Base-by-base conservation (phyloP, 2,329 filamentous ascomycete genomes). In the Shiraia bambusicola region DNA sequence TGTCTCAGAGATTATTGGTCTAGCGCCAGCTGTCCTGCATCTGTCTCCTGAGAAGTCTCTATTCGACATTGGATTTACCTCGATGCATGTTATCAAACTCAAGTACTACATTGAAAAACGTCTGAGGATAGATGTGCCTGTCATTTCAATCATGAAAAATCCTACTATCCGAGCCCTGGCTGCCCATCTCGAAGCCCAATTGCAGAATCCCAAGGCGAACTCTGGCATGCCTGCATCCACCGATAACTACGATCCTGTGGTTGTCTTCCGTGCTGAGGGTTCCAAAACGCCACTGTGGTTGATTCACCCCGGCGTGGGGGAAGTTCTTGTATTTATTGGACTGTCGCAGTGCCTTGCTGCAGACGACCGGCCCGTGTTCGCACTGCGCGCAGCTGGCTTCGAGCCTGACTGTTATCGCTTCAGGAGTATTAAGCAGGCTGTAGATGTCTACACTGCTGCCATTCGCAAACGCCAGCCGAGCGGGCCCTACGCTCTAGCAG, bases 401-500 rank as follows among this genome's bases (percentile, higher is more conserved):
- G 32, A 56, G 2, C 65, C 62, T 10, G 19, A 22, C 14, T 67
- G 77, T 28, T 6, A 35, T 0, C 54, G 47, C 27, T 77, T 77
- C 55, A 40, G 33, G 0, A 56, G 42, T 22, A 59, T 79, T 11
- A 38, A 52, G 0, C 74, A 80, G 35, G 56, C 65, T 1, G 58
- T 76, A 2, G 44, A 56, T 1, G 68, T 55, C 0, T 81, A 80
- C 51, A 47, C 62, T 8, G 29, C 40, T 0, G 68, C 69, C 0
- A 72, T 80, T 34, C 67, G 67, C 12, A 17, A 39, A 3, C 46
- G 44, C 1, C 77, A 81, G 42, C 76, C 76, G 0, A 13, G 59
- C 0, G 76, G 78, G 0, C 77, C 77, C 0, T 81, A 81, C 47
- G 71, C 72, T 0, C 51, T 81, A 0, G 71, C 73, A 0, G 77